Percentiles rank a stretch among this genome's conserved stretches.
Conservation (phyloP, 352 stramenopile species). For the Globisporangium nodosum region DNA sequence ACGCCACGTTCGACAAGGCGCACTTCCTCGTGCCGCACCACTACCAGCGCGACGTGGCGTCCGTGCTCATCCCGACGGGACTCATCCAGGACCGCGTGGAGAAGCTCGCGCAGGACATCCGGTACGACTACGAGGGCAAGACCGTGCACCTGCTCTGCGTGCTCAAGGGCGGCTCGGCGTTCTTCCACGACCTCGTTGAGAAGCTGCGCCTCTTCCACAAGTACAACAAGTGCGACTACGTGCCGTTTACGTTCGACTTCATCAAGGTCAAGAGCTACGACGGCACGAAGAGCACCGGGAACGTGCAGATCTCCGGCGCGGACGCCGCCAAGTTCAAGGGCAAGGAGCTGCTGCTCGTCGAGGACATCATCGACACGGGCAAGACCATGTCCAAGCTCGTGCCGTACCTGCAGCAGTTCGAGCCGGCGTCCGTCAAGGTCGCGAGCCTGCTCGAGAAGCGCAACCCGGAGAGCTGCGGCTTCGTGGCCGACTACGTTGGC, state of each 20-base stretch:
- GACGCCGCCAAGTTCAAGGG: conserved; percentile 84
- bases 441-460: conserved; percentile 94
- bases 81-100: conserved; percentile 90
- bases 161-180: conserved; percentile 87
- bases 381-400: conserved; percentile 91
- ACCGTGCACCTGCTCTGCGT: conserved; percentile 91
- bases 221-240: conserved; percentile 85
- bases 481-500: conserved; percentile 92
- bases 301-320: conserved; percentile 87
- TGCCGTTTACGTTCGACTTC: conserved; percentile 94
- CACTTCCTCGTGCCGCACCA: conserved; percentile 81
- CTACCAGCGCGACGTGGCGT: conserved; percentile 75
- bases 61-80: conserved; percentile 87
- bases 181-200: conserved; percentile 87
- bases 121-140: conserved; percentile 82
- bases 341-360: conserved; percentile 92
- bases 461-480: conserved; percentile 83
- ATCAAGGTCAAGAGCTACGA: conserved; percentile 94
- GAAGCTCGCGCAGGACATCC: conserved; percentile 90
- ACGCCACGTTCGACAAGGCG: conserved; percentile 56
- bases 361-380: conserved; percentile 98
- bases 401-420: conserved; percentile 76
- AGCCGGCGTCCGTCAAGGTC: conserved; percentile 83
- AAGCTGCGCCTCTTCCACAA: conserved; percentile 82
- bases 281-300: conserved; percentile 86